Percentiles rank a stretch among this genome's conserved stretches.
Evolutionary conservation across 1,284 basidiomycete species (phyloP).

Genomic region (Pyrrhoderma noxium): DNA sequence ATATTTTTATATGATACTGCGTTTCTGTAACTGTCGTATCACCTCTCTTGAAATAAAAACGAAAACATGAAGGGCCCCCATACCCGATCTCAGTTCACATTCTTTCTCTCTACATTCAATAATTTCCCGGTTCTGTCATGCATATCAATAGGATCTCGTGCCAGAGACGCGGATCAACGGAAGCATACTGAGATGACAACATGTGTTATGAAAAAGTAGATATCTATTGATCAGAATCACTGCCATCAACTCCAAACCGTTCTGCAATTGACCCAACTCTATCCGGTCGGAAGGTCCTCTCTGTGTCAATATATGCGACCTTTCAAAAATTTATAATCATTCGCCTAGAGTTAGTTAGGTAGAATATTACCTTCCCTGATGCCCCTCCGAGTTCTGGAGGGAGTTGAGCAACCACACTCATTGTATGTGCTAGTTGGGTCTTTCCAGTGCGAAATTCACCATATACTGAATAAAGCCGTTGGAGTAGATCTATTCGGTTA

Average conservation of each 20-base stretch:
- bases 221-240: no score
- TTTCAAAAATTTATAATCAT: conserved; percentile 24
- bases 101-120: no score
- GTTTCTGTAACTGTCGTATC: no score
- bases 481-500: not conserved
- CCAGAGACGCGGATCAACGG: no score
- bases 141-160: no score
- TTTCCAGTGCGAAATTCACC: conserved; percentile 82
- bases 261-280: conserved; percentile 85
- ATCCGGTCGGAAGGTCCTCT: conserved; percentile 91
- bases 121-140: no score
- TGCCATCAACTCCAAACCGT: conserved; percentile 82
- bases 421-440: conserved; percentile 88
- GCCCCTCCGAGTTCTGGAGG: conserved; percentile 87
- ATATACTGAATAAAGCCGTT: conserved; percentile 47
- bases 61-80: no score
- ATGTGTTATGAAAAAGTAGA: no score
- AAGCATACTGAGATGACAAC: no score
- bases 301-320: conserved; percentile 92
- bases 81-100: no score
- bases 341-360: not conserved
- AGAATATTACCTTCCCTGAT: conserved; percentile 61
- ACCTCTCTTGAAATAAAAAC: no score
- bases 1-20: no score
- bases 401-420: conserved; percentile 83